Evolutionary conservation across 495 filamentous ascomycete species (phyloP).

Genomic region (Alectoria sarmentosa): DNA sequence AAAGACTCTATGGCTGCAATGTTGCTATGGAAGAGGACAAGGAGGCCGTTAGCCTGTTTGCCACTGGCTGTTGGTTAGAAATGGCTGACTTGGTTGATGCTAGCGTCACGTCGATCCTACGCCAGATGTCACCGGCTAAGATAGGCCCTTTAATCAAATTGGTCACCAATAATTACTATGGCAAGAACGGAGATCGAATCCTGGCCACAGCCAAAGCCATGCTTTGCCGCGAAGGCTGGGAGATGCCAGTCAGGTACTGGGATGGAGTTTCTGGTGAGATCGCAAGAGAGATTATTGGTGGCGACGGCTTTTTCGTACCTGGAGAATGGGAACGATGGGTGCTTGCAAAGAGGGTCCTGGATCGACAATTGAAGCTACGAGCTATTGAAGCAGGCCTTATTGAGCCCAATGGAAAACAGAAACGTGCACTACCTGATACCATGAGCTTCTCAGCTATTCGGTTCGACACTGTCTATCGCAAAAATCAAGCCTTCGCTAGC

Average conservation of each 20-base stretch:
- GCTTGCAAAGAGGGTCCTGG: slow-evolving; percentile 46
- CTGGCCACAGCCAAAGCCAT: slow-evolving; percentile 51
- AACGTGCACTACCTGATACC: slow-evolving; percentile 34
- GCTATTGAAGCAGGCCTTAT: slow-evolving; percentile 39
- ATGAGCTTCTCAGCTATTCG: slow-evolving; percentile 39
- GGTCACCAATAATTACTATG: slow-evolving; percentile 55
- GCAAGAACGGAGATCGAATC: slow-evolving; percentile 47
- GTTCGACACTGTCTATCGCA: slow-evolving; percentile 42
- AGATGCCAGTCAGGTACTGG: slow-evolving; percentile 51
- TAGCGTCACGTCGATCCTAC: slow-evolving; percentile 46
- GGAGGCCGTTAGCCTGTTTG: slow-evolving; percentile 51
- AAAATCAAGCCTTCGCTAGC: slow-evolving; percentile 28
- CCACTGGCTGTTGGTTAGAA: slow-evolving; percentile 52
- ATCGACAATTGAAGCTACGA: slow-evolving; percentile 40
- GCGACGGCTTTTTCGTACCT: slow-evolving; percentile 53
- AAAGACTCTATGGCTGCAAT: slow-evolving; percentile 48
- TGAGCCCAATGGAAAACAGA: slow-evolving; percentile 30
- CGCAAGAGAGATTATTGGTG: slow-evolving; percentile 50
- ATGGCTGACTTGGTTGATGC: slow-evolving; percentile 53
- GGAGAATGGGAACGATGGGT: slow-evolving; percentile 54
- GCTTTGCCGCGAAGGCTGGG: slow-evolving; percentile 54
- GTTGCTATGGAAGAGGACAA: slow-evolving; percentile 43
- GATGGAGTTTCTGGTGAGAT: slow-evolving; percentile 52
- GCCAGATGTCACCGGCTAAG: slow-evolving; percentile 44
- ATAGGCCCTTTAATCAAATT: slow-evolving; percentile 43